Conservation (phyloP, 257 asterid genomes). For the Ehretia macrophylla region DNA sequence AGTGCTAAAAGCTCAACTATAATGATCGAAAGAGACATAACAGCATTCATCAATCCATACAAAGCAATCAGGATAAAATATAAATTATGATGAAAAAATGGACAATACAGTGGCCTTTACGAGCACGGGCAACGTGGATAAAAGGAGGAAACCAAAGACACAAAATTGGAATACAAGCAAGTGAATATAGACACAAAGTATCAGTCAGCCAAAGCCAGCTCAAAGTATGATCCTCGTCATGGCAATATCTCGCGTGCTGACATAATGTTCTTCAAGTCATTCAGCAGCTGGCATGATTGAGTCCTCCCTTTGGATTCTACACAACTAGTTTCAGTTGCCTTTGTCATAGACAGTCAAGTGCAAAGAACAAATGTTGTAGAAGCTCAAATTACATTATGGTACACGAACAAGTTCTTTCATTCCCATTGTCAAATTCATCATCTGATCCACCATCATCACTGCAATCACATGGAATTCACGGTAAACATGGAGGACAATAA, state of each 20-base stretch:
- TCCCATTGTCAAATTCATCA: constrained; percentile 58
- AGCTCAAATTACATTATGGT: constrained; percentile 57
- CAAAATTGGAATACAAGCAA: not conserved
- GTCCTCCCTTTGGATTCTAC: constrained; percentile 15
- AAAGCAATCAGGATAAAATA: constrained; percentile 9
- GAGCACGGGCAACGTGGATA: constrained; percentile 21
- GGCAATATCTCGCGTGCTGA: not conserved
- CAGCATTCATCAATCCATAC: constrained; percentile 2
- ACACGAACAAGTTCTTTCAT: constrained; percentile 65
- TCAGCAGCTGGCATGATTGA: not conserved
- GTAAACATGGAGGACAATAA: not conserved
- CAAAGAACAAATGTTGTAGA: constrained; percentile 11
- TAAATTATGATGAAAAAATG: constrained; percentile 13
- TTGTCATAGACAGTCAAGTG: constrained; percentile 2
- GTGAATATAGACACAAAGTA: not conserved
- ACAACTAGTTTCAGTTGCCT: constrained; percentile 18
- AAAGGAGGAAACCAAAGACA: not conserved
- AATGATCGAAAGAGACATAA: too few relatives aligned
- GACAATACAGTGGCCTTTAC: constrained; percentile 2
- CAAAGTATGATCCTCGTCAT: not conserved
- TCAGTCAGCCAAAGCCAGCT: not conserved
- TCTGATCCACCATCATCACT: constrained; percentile 70
- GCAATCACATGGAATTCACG: constrained; percentile 22
- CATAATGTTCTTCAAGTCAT: not conserved
- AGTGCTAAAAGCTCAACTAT: too few relatives aligned